Base-by-base conservation (phyloP, 2,329 filamentous ascomycete species). In the Achaetomium macrosporum region DNA sequence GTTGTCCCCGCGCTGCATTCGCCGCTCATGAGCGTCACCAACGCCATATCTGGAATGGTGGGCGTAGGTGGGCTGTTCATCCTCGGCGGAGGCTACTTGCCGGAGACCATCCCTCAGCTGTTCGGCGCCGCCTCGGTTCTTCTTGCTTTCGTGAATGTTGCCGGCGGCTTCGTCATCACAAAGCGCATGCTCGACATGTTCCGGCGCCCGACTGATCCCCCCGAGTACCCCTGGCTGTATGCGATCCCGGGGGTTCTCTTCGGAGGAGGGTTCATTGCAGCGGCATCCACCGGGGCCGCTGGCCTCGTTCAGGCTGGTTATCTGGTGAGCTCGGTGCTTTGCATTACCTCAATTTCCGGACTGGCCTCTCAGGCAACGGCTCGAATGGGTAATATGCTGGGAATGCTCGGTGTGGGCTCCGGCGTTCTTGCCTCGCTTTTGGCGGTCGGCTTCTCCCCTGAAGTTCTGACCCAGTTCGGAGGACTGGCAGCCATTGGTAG, bases 131-230 rank as follows among this genome's bases (percentile, higher is more conserved):
- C 83, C 1, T 95, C 89, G 1, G 90, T 95, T 1, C 73, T 93
- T 5, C 73, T 96, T 17, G 90, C 90, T 0, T 95, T 93, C 65
- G 87, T 95, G 57, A 95, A 95, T 59, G 84, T 96, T 2, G 85
- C 87, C 0, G 90, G 90, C 53, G 90, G 90, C 0, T 96, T 96
- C 56, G 87, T 95, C 41, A 89, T 96, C 55, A 95, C 90, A 3
- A 95, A 95, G 71, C 80, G 90, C 57, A 96, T 96, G 90, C 75
- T 96, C 41, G 90, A 95, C 67, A 92, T 92, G 88, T 92, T 92
- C 66, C 87, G 87, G 65, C 80, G 87, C 76, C 85, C 88, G 25
- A 93, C 88, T 5, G 90, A 95, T 61, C 90, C 90, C 31, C 83
- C 87, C 0, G 90, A 96, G 66, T 95, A 92, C 59, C 87, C 88